A percentile compares a stretch with the other conserved stretches of the same genome.
These are phyloP conservation scores for Trichoderma semiorbis DNA, from an alignment of 2,329 filamentous ascomycete genomes.

Conservation along the genomic window DNA sequence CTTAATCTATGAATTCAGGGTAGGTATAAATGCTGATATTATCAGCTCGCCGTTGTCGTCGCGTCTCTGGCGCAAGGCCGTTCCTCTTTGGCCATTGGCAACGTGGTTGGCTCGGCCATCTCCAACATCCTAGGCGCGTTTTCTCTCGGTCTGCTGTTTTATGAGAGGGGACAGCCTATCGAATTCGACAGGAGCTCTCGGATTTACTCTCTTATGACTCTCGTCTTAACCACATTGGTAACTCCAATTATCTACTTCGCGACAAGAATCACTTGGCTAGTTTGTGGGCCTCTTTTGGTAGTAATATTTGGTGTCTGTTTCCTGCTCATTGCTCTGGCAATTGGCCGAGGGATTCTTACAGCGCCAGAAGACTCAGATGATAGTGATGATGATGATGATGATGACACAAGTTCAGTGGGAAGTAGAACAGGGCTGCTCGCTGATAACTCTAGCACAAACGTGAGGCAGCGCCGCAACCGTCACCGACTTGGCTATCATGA, in stretches of 20 bases:
- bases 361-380: neutral
- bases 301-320: neutral
- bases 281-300: neutral
- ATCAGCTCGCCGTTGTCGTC: constrained; percentile 45
- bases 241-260: neutral
- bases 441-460: neutral
- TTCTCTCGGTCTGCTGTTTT: constrained; percentile 48
- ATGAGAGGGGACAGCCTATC: constrained; percentile 19
- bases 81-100: constrained; percentile 49
- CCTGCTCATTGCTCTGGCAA: neutral
- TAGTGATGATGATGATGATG: neutral
- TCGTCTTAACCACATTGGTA: neutral
- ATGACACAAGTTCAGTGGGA: neutral
- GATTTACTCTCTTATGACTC: constrained; percentile 37
- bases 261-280: neutral
- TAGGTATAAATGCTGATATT: neutral
- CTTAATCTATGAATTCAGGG: neutral
- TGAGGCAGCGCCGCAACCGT: neutral
- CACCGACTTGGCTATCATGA: constrained; percentile 20
- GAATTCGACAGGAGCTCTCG: constrained; percentile 47
- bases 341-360: neutral
- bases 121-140: constrained; percentile 56
- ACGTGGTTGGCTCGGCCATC: constrained; percentile 51
- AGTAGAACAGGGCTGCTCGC: neutral
- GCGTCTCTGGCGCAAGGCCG: constrained; percentile 44